Evolutionary conservation across 2,329 filamentous ascomycete species (phyloP).

Genomic region (Apiospora saccharicola): DNA sequence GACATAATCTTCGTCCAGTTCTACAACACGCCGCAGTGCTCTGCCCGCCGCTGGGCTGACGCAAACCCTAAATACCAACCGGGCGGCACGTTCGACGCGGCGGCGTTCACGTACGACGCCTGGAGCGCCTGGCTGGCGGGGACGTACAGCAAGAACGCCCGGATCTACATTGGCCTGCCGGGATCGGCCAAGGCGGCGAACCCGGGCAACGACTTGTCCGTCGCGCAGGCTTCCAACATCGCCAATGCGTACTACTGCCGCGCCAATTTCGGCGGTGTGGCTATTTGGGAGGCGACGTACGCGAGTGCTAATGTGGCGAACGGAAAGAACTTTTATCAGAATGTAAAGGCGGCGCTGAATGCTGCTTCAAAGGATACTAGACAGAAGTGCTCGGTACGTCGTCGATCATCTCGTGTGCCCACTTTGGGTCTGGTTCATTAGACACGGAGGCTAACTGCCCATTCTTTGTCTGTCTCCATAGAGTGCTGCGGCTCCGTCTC

Average conservation of each 20-base stretch:
- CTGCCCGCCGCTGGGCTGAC: constrained; percentile 37
- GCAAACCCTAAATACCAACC: constrained; percentile 40
- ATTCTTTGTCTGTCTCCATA: not conserved
- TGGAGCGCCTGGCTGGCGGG: constrained; percentile 43
- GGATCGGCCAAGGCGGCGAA: constrained; percentile 40
- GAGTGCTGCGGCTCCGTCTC: not conserved
- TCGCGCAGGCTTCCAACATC: constrained; percentile 45
- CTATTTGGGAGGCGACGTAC: constrained; percentile 53
- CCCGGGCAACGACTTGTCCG: constrained; percentile 45
- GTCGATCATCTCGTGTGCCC: not conserved
- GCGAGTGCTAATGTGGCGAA: constrained; percentile 35
- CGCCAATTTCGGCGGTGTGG: constrained; percentile 53
- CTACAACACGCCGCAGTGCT: constrained; percentile 55
- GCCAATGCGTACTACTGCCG: constrained; percentile 49
- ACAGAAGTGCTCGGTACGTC: constrained; percentile 29
- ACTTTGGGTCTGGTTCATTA: not conserved
- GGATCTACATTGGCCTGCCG: constrained; percentile 54
- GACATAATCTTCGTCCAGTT: constrained; percentile 57
- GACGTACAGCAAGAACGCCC: constrained; percentile 49
- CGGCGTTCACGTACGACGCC: constrained; percentile 50
- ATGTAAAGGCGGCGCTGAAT: constrained; percentile 45
- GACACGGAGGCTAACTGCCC: not conserved
- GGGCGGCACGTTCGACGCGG: constrained; percentile 32
- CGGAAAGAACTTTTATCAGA: constrained; percentile 48
- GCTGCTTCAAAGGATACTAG: constrained; percentile 28